Evolutionary conservation across 305 asterid genomes (phyloP), one percentile per base, ranked within the genome.

Genomic region (Ruellia speciosa): DNA sequence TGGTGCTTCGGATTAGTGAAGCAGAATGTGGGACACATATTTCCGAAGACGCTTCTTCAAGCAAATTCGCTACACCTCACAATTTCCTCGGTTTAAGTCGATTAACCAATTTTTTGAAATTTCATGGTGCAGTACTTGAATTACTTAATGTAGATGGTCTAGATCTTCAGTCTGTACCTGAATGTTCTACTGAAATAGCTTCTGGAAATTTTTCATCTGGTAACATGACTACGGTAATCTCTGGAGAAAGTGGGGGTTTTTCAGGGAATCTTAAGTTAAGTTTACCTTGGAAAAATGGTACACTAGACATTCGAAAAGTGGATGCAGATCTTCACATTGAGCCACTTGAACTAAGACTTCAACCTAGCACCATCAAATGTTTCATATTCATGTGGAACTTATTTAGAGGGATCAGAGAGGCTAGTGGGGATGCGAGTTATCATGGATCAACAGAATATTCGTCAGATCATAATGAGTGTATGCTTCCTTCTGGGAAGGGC

Each of bases 211-310:
- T 65, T 59, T 74, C 79, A 58, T 69, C 81, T 34, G 77, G 75
- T 60, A 76, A 79, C 52, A 76, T 59, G 71, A 75, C 78, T 53
- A 73, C 85, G 8, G 59, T 89, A 56, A 67, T 93, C 59, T 75
- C 84, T 18, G 96, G 97, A 60, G 81, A 85, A 70, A 73, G 72
- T 40, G 94, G 80, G 41, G 97, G 96, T 9, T 85, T 93, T 75
- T 87, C 97, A 5, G 99, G 99, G 70, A 75, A 66, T 61, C 79
- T 93, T n/a, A 86, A 77, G 74, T 59, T 85, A 57, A 81, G 84
- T 70, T 82, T 93, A 72, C 99, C 97, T 56, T 93, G 96, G 99
- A 81, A 85, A 73, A 85, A 87, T 75, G 97, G 99, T 59, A 81
- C 97, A 60, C 69, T 93, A 60, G 95, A 89, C 72, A 81, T 81